Conservation (phyloP, 202 grass and related monocot species). For the Miscanthus sacchariflorus region DNA sequence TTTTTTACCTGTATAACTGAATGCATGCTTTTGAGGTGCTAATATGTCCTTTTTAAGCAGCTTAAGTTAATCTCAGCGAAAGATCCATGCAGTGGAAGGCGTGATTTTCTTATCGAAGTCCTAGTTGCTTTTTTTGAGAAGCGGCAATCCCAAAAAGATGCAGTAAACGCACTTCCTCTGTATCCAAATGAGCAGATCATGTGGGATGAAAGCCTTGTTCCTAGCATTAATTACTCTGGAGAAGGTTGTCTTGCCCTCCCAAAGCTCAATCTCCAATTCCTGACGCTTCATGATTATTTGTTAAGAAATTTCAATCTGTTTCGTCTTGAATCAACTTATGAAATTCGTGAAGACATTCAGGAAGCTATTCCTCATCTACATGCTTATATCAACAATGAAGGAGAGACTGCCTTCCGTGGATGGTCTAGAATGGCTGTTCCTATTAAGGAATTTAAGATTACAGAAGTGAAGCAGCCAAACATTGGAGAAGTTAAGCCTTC, state of each 20-base stretch:
- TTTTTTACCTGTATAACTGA: conserved; percentile 27
- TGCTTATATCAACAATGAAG: conserved; percentile 97
- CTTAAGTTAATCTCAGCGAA: conserved; percentile 93
- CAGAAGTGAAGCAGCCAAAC: conserved; percentile 93
- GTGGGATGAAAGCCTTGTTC: conserved; percentile 99
- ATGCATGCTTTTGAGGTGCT: conserved; percentile 30
- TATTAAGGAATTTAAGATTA: conserved; percentile 89
- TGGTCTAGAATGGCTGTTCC: conserved; percentile 99
- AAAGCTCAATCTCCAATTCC: conserved; percentile 98
- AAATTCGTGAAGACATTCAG: conserved; percentile 99
- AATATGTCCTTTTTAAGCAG: conserved; percentile 67
- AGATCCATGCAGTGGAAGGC: conserved; percentile 76
- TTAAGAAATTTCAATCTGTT: conserved; percentile 99
- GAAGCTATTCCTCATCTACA: conserved; percentile 97
- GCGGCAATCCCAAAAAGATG: conserved; percentile 96
- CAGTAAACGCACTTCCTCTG: conserved; percentile 95
- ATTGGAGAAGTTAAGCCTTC: conserved; percentile 98
- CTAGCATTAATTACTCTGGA: conserved; percentile 99
- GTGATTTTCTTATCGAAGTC: conserved; percentile 95
- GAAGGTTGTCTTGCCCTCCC: conserved; percentile 98
- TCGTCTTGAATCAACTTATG: conserved; percentile 98
- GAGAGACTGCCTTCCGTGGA: conserved; percentile 91
- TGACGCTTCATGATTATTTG: conserved; percentile 98
- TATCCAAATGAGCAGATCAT: conserved; percentile 99
- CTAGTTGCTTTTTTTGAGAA: conserved; percentile 96